These are phyloP conservation scores for Boletus barrowsii DNA, from an alignment of 768 basidiomycete genomes.

Conservation along the genomic window DNA sequence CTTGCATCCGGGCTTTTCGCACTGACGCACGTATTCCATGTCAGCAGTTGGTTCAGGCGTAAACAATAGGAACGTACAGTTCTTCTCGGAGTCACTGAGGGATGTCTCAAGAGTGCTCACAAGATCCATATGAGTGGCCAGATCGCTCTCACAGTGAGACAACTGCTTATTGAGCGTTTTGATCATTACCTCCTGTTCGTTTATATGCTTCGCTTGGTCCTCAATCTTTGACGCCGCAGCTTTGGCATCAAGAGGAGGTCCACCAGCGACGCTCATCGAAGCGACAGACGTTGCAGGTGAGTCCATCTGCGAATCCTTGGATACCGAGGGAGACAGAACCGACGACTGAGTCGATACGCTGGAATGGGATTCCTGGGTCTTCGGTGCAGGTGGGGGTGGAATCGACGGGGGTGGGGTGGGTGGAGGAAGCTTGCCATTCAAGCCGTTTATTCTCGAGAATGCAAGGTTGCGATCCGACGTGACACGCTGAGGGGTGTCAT, in stretches of 20 bases:
- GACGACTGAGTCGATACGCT: slow-evolving; percentile 65
- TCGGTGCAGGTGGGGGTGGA: slow-evolving; percentile 79
- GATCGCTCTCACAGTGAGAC: slow-evolving; percentile 87
- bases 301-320: slow-evolving; percentile 69
- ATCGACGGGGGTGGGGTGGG: slow-evolving; percentile 80
- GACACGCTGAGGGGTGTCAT: slow-evolving; percentile 48
- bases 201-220: slow-evolving; percentile 70
- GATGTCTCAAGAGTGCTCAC: slow-evolving; percentile 82
- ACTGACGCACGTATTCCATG: slow-evolving; percentile 43
- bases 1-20: slow-evolving; percentile 92
- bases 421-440: slow-evolving; percentile 79
- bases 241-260: slow-evolving; percentile 52
- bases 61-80: slow-evolving; percentile 54
- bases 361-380: slow-evolving; percentile 45
- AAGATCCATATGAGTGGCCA: slow-evolving; percentile 89
- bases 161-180: slow-evolving; percentile 92
- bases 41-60: slow-evolving; percentile 3
- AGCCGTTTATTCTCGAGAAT: slow-evolving; percentile 55
- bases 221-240: slow-evolving; percentile 52
- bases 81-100: slow-evolving; percentile 89
- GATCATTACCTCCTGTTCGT: slow-evolving; percentile 88
- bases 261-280: slow-evolving; percentile 37
- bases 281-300: slow-evolving; percentile 63
- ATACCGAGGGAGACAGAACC: slow-evolving; percentile 52
- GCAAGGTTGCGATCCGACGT: slow-evolving; percentile 49